These are phyloP conservation scores for Lepidopterella palustris DNA, from an alignment of 495 filamentous ascomycete genomes.

Conservation along the genomic window DNA sequence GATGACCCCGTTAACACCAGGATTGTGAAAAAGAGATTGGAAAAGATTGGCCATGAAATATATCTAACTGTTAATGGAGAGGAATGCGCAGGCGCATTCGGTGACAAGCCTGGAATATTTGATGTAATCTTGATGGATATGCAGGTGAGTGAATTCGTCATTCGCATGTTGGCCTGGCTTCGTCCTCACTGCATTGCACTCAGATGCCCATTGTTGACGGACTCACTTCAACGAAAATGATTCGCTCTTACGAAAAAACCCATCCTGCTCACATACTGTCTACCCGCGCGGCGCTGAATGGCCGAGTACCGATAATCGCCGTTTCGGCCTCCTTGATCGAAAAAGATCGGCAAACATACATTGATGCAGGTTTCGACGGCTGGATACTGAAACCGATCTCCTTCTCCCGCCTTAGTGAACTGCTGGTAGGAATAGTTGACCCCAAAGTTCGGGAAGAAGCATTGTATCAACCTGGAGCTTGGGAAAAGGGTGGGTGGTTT, in stretches of 20 bases:
- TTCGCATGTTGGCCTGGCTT: background rate
- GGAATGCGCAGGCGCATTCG: slow-evolving; percentile 69
- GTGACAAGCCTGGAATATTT: slow-evolving; percentile 51
- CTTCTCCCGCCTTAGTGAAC: slow-evolving; percentile 33
- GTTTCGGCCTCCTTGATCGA: slow-evolving; percentile 85
- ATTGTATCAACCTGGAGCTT: slow-evolving; percentile 34
- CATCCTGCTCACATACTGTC: slow-evolving; percentile 40
- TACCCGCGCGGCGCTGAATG: slow-evolving; percentile 41
- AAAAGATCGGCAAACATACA: slow-evolving; percentile 59
- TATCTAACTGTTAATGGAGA: slow-evolving; percentile 75
- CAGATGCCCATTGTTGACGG: slow-evolving; percentile 95
- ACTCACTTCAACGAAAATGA: slow-evolving; percentile 72
- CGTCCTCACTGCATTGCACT: background rate
- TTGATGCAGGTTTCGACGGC: slow-evolving; percentile 80
- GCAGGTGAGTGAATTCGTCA: slow-evolving; percentile 57
- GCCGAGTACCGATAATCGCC: slow-evolving; percentile 74
- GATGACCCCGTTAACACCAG: slow-evolving; percentile 91
- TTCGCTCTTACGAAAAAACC: slow-evolving; percentile 61
- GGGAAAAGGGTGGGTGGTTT: slow-evolving; percentile 41
- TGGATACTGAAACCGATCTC: slow-evolving; percentile 58
- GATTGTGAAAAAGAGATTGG: slow-evolving; percentile 76
- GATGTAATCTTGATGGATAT: slow-evolving; percentile 97
- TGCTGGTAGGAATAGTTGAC: slow-evolving; percentile 39
- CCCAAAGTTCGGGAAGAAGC: slow-evolving; percentile 19
- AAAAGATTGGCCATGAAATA: slow-evolving; percentile 71